phyloP scores from a whole-genome alignment of 2,329 filamentous ascomycete genomes.

The Fusarium agapanthi region DNA sequence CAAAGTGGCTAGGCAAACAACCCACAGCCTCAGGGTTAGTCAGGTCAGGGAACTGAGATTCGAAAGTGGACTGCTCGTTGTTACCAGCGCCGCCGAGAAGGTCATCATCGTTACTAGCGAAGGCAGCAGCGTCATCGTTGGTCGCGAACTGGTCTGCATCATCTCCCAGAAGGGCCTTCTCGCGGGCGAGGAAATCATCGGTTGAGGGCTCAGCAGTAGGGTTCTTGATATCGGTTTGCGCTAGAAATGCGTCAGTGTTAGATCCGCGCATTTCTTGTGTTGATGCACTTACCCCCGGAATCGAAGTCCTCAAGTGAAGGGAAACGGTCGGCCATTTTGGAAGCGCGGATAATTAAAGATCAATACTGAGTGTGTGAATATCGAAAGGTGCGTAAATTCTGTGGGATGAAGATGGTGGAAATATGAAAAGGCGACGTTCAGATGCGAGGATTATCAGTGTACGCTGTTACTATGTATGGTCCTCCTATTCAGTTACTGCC shows the following conservation, averaged over 20 bases:
- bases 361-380: not conserved
- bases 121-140: slow-evolving; percentile 73
- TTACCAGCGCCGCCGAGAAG: slow-evolving; percentile 77
- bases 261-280: slow-evolving; percentile 10
- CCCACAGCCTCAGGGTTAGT: slow-evolving; percentile 49
- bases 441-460: slow-evolving; percentile 26
- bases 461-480: slow-evolving; percentile 31
- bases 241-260: slow-evolving; percentile 53
- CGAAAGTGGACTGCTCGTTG: slow-evolving; percentile 67
- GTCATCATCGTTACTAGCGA: slow-evolving; percentile 72
- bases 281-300: slow-evolving; percentile 62
- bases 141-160: slow-evolving; percentile 92
- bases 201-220: slow-evolving; percentile 67
- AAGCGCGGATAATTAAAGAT: not conserved
- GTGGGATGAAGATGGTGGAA: not conserved
- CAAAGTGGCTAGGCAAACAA: not conserved
- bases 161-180: slow-evolving; percentile 89
- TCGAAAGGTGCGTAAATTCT: not conserved
- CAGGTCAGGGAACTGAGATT: slow-evolving; percentile 91
- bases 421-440: slow-evolving; percentile 6
- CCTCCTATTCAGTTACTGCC: slow-evolving; percentile 43
- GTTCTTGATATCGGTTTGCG: slow-evolving; percentile 72
- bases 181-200: slow-evolving; percentile 89
- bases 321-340: slow-evolving; percentile 78
- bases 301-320: slow-evolving; percentile 83